Percentiles rank a stretch among this genome's conserved stretches.
Evolutionary conservation across 495 filamentous ascomycete species (phyloP).

Genomic region (Talaromyces thailandensis): DNA sequence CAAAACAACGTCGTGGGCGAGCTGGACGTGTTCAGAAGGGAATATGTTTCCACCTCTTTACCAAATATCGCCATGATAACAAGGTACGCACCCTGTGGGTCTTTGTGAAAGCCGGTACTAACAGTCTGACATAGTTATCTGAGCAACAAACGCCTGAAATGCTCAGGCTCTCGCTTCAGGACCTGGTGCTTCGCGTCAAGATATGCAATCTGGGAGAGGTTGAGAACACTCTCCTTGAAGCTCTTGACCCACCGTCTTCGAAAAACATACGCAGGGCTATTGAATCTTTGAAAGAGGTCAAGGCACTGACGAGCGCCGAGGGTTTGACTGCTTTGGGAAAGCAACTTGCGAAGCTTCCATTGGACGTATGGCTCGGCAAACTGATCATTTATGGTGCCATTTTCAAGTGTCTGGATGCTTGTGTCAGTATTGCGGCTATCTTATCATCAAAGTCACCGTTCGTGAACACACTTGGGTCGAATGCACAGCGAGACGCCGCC

Average conservation of each 20-base stretch:
- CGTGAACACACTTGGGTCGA: constrained; percentile 70
- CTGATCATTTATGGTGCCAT: constrained; percentile 74
- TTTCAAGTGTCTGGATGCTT: constrained; percentile 84
- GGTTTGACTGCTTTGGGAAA: constrained; percentile 78
- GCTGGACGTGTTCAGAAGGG: constrained; percentile 94
- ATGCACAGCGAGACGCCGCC: constrained; percentile 67
- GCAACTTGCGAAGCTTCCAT: constrained; percentile 77
- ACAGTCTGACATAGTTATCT: constrained; percentile 44
- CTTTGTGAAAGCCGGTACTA: neutral
- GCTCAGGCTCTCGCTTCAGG: constrained; percentile 85
- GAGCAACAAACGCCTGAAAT: constrained; percentile 95
- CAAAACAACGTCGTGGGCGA: constrained; percentile 86
- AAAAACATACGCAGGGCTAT: constrained; percentile 90
- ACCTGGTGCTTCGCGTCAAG: constrained; percentile 92
- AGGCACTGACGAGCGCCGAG: constrained; percentile 71
- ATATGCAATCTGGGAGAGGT: constrained; percentile 91
- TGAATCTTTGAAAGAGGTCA: constrained; percentile 86
- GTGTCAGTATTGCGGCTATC: constrained; percentile 83
- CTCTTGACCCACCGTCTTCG: constrained; percentile 78
- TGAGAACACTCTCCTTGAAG: constrained; percentile 80
- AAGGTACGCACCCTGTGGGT: constrained; percentile 19
- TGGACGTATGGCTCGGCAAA: constrained; percentile 93
- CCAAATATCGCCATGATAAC: constrained; percentile 72
- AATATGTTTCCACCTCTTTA: constrained; percentile 92
- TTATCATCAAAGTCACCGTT: constrained; percentile 94